A percentile compares a stretch with the other conserved stretches of the same genome.
Conservation (phyloP, 345 rosid species). For the Noccaea caerulescens region DNA sequence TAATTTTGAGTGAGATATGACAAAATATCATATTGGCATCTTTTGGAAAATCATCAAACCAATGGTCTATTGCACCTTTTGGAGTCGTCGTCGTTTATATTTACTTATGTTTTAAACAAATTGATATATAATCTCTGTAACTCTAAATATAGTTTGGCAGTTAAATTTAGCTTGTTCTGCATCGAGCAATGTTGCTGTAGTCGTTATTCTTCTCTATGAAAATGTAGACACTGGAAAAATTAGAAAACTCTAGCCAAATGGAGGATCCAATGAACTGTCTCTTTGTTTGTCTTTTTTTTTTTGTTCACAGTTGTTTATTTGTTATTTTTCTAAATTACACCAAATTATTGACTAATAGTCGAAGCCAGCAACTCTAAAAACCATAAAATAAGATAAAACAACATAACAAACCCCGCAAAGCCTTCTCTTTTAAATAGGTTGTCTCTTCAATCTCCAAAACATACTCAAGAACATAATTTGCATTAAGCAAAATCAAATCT, state of each 20-base stretch:
- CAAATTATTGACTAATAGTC: constrained; percentile 31
- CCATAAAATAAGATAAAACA: background rate
- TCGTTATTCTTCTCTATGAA: too few species aligned
- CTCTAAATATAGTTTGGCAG: background rate
- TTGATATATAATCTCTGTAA: background rate
- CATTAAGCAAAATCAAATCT: background rate
- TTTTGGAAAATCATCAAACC: background rate
- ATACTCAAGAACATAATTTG: background rate
- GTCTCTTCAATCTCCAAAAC: background rate
- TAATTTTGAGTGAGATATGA: constrained; percentile 5
- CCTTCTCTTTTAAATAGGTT: constrained; percentile 9
- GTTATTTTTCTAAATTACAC: background rate
- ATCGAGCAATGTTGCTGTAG: background rate
- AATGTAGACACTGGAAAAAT: background rate
- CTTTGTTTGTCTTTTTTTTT: background rate
- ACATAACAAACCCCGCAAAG: constrained; percentile 7
- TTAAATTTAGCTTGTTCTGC: background rate
- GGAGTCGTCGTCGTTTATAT: background rate
- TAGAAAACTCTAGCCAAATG: constrained; percentile 3
- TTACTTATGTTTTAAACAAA: background rate
- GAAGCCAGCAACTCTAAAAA: constrained; percentile 7
- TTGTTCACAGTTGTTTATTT: background rate
- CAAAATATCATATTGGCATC: too few species aligned
- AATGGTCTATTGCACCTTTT: background rate
- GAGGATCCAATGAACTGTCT: background rate